Percentiles rank a stretch among this genome's conserved stretches.
phyloP scores from a whole-genome alignment of 164 flowering plant genomes.

The Hamamelis virginiana region DNA sequence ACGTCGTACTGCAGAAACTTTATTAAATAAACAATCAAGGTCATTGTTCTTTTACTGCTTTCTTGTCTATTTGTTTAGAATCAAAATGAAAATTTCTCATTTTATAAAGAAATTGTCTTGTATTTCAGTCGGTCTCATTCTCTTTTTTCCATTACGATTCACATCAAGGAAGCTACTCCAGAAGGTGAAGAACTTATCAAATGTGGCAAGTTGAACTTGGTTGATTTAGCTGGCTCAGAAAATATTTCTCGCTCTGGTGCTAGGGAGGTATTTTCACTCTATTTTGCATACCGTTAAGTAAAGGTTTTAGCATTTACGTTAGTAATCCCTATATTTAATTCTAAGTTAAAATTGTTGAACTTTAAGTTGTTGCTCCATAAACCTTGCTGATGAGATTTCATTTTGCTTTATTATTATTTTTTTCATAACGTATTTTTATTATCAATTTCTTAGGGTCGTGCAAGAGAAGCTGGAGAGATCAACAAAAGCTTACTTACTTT shows the following conservation, averaged over 20 bases:
- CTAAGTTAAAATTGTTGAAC: not conserved
- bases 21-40: conserved; percentile 95
- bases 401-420: not conserved
- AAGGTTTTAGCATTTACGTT: not conserved
- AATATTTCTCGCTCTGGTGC: conserved; percentile 99
- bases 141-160: conserved; percentile 88
- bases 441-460: conserved; percentile 63
- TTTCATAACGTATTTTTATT: not conserved
- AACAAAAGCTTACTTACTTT: conserved; percentile 93
- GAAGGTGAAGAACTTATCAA: conserved; percentile 98
- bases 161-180: conserved; percentile 94
- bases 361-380: not conserved
- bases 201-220: conserved; percentile 96
- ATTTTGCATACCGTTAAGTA: not conserved
- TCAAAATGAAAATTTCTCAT: not conserved
- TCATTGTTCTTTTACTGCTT: conserved; percentile 14
- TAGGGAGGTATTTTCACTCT: conserved; percentile 62
- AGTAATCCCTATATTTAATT: not conserved
- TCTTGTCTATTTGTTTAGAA: not conserved
- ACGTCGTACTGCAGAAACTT: conserved; percentile 94
- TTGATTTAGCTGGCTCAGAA: conserved; percentile 98
- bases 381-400: not conserved
- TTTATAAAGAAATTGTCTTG: not conserved
- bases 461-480: conserved; percentile 99
- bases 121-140: conserved; percentile 95